These are phyloP conservation scores for Chloromonas sp. DNA, from an alignment of 163 green algal species.

Conservation along the genomic window DNA sequence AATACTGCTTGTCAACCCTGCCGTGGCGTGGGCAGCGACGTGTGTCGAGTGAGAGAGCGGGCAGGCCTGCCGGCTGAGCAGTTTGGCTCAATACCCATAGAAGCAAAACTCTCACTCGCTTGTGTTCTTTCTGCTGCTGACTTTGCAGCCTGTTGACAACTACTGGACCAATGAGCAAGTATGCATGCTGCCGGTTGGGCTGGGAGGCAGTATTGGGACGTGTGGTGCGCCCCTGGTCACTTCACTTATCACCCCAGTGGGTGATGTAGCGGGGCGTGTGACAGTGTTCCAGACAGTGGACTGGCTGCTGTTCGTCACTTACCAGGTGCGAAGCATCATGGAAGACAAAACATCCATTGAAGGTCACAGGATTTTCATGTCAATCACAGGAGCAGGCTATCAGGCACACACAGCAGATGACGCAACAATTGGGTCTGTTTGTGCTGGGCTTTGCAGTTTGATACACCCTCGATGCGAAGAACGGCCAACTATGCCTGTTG, in stretches of 20 bases:
- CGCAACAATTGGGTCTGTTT: neutral
- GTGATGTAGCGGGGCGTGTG: neutral
- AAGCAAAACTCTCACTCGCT: too few relatives aligned
- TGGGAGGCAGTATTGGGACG: neutral
- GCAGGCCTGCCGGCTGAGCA: neutral
- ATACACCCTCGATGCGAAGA: too few relatives aligned
- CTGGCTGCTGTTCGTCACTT: neutral
- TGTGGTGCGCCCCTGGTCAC: neutral
- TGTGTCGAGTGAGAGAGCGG: neutral
- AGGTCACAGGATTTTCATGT: too few relatives aligned
- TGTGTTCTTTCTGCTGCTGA: too few relatives aligned
- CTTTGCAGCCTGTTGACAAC: neutral
- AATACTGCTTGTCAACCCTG: neutral
- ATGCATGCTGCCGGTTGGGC: neutral
- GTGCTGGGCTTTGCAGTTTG: neutral
- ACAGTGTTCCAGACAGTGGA: neutral
- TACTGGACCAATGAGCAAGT: neutral
- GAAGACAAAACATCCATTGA: too few relatives aligned
- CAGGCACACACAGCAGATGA: too few relatives aligned
- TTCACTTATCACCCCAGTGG: neutral
- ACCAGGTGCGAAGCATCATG: neutral
- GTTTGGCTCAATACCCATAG: neutral
- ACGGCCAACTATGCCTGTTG: neutral
- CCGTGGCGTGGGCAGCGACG: neutral
- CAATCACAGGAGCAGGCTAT: too few relatives aligned